These are phyloP conservation scores for Eimeria sp. DNA, from an alignment of 169 alveolate species.

Conservation along the genomic window DNA sequence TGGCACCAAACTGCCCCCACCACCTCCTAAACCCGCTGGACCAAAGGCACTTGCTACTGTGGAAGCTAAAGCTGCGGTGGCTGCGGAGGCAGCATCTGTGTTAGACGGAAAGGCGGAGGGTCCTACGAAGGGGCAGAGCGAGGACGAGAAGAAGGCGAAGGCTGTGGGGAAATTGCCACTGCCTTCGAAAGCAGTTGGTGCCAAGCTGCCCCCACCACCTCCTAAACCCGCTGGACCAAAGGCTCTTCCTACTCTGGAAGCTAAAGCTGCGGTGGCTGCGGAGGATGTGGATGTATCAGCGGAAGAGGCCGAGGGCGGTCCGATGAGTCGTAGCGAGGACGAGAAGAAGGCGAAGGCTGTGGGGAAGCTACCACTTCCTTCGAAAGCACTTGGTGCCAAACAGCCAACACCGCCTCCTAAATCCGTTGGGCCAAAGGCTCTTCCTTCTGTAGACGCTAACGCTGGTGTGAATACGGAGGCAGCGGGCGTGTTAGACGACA, in stretches of 20 bases:
- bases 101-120: not conserved
- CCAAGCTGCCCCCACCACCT: not conserved
- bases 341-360: conserved; percentile 7
- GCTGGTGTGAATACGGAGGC: not conserved
- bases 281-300: not conserved
- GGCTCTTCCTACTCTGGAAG: not conserved
- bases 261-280: not conserved
- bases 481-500: not conserved
- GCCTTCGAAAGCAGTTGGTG: conserved; percentile 15
- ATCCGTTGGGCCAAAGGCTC: not conserved
- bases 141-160: conserved; percentile 5
- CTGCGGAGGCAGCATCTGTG: not conserved
- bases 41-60: not conserved
- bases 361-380: conserved; percentile 16
- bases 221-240: not conserved
- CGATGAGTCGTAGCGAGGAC: not conserved
- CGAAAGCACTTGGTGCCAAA: conserved; percentile 13
- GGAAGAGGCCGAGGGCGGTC: not conserved
- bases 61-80: not conserved
- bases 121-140: not conserved
- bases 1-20: conserved; percentile 1
- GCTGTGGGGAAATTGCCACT: not conserved
- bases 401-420: not conserved
- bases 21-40: not conserved
- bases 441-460: not conserved